Conservation (phyloP, 768 basidiomycete genomes). For the Russula abietina region DNA sequence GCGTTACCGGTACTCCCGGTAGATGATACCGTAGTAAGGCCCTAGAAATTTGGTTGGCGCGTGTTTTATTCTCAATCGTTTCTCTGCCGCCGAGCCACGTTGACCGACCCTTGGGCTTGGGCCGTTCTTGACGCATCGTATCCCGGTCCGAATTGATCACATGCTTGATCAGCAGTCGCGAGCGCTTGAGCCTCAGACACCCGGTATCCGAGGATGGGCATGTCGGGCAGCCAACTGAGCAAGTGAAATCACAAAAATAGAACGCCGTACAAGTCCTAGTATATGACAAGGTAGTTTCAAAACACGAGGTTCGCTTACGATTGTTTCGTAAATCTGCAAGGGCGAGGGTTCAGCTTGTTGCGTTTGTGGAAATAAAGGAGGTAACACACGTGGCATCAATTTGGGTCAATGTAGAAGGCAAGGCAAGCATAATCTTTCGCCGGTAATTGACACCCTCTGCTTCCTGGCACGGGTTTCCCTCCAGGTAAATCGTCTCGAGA, state of each 20-base stretch:
- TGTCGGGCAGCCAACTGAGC: background rate
- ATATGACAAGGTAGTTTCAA: conserved; percentile 1
- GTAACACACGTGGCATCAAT: conserved; percentile 88
- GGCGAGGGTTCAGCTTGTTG: background rate
- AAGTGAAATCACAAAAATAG: conserved; percentile 5
- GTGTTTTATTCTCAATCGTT: too few species aligned
- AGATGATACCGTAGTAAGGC: too few species aligned
- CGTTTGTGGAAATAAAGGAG: conserved; percentile 8
- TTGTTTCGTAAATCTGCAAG: conserved; percentile 21
- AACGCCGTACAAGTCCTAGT: conserved; percentile 14
- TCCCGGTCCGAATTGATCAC: too few species aligned
- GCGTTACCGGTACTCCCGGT: too few species aligned
- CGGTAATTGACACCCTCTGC: conserved; percentile 73
- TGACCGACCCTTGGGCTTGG: too few species aligned
- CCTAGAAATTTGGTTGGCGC: too few species aligned
- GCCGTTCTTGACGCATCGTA: too few species aligned
- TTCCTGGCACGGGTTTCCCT: conserved; percentile 88
- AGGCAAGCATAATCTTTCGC: conserved; percentile 79
- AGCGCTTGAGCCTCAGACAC: background rate
- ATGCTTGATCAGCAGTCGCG: conserved; percentile 1
- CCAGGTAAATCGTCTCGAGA: conserved; percentile 87
- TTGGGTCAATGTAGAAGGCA: conserved; percentile 79
- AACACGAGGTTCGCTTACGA: conserved; percentile 14
- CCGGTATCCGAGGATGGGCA: background rate
- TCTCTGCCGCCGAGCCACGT: too few species aligned